Evolutionary conservation across 768 basidiomycete species (phyloP).

Genomic region (Hortiboletus flavorubellus): DNA sequence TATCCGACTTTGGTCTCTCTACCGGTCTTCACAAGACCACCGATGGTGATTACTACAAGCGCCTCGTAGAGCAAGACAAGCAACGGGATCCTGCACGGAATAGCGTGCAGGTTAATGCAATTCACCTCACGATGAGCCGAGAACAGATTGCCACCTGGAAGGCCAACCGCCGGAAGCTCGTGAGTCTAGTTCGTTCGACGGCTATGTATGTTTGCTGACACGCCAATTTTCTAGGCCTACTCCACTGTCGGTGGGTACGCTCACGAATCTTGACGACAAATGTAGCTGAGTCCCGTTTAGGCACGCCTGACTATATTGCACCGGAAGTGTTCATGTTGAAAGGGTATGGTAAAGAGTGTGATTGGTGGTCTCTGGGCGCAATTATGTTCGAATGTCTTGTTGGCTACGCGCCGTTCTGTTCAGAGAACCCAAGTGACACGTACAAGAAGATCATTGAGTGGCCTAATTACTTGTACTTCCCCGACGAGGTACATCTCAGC

Average conservation of each 20-base stretch:
- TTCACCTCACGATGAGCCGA: constrained; percentile 95
- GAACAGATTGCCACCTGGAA: constrained; percentile 99
- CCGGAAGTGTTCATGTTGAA: constrained; percentile 97
- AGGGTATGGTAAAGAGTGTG: constrained; percentile 97
- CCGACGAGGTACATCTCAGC: constrained; percentile 92
- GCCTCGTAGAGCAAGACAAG: constrained; percentile 76
- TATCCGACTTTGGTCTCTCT: constrained; percentile 97
- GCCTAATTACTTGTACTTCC: constrained; percentile 88
- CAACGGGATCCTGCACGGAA: constrained; percentile 72
- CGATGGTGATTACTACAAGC: constrained; percentile 92
- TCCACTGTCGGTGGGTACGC: constrained; percentile 65
- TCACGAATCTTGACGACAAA: background rate
- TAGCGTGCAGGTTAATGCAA: constrained; percentile 96
- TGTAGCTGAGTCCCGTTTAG: constrained; percentile 14
- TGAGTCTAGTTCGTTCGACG: constrained; percentile 32
- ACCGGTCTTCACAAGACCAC: constrained; percentile 97
- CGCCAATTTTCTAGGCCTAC: constrained; percentile 63
- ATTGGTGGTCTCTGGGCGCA: constrained; percentile 99
- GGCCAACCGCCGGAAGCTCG: constrained; percentile 93
- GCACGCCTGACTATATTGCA: constrained; percentile 66
- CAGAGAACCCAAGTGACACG: constrained; percentile 94
- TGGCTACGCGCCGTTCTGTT: constrained; percentile 97
- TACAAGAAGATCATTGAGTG: constrained; percentile 99
- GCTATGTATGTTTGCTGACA: constrained; percentile 1
- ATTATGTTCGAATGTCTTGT: constrained; percentile 99